Evolutionary conservation across 257 asterid genomes (phyloP).

Genomic region (Solanum appendiculatum): DNA sequence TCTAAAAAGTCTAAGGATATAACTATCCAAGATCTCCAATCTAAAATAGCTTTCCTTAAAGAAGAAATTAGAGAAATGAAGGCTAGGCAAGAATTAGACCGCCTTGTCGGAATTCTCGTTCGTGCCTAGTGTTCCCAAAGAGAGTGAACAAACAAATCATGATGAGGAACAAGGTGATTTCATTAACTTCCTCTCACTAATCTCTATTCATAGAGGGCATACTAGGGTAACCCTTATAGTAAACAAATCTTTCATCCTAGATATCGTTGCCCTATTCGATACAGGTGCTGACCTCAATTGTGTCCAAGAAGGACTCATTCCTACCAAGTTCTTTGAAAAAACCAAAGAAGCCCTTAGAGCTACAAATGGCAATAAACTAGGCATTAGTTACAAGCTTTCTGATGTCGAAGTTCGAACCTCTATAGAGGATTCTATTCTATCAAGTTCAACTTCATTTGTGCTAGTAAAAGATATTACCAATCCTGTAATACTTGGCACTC

Average conservation of each 20-base stretch:
- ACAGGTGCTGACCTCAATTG: neutral
- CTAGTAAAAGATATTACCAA: neutral
- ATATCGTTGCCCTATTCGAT: neutral
- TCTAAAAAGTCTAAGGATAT: too few species aligned
- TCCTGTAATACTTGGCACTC: neutral
- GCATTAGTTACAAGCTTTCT: neutral
- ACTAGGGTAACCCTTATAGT: too few species aligned
- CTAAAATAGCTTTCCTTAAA: too few species aligned
- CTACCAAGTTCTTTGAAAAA: neutral
- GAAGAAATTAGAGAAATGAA: too few species aligned
- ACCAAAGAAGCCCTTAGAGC: neutral
- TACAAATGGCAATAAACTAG: neutral
- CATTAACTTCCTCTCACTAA: too few species aligned
- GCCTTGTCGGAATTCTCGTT: neutral
- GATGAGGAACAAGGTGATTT: neutral
- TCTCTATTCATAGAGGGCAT: neutral
- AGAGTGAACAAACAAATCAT: neutral
- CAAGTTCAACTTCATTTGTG: neutral
- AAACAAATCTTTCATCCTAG: too few species aligned
- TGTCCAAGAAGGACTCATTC: neutral
- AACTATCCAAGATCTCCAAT: too few species aligned
- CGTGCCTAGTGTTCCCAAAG: neutral
- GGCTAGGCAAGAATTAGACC: too few species aligned
- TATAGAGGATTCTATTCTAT: neutral
- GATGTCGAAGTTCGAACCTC: neutral